A percentile compares a stretch with the other conserved stretches of the same genome.
Conservation (phyloP, 2,329 filamentous ascomycete species). For the Alternaria gaisen region DNA sequence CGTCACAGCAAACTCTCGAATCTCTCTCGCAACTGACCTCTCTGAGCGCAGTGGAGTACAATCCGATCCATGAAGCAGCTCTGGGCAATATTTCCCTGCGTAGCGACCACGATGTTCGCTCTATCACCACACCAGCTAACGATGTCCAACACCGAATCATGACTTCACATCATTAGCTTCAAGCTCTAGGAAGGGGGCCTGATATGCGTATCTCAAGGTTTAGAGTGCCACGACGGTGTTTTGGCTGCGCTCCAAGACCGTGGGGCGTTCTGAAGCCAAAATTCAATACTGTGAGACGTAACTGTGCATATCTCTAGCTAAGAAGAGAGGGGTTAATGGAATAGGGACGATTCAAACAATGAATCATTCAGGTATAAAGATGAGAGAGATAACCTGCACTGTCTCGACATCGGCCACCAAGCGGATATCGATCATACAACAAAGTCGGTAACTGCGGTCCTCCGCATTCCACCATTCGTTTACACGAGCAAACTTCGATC, state of each 20-base stretch:
- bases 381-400: neutral
- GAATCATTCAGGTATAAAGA: constrained; percentile 11
- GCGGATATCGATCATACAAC: constrained; percentile 7
- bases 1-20: neutral
- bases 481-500: constrained; percentile 5
- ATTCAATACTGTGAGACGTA: constrained; percentile 1
- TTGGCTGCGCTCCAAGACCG: neutral
- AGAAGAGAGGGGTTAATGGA: neutral
- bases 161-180: neutral
- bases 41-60: neutral
- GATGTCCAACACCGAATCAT: neutral
- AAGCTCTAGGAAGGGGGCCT: neutral
- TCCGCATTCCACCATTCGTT: constrained; percentile 12
- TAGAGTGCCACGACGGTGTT: neutral
- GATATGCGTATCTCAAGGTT: neutral
- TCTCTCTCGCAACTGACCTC: neutral
- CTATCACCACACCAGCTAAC: neutral
- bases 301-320: neutral
- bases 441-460: constrained; percentile 5
- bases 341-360: neutral
- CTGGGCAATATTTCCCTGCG: constrained; percentile 9
- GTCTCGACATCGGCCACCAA: constrained; percentile 8
- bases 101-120: neutral
- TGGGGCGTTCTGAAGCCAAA: neutral
- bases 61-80: neutral